Percentiles rank a stretch among this genome's conserved stretches.
These are phyloP conservation scores for Aphanocladium album DNA, from an alignment of 2,329 filamentous ascomycete species.

Conservation along the genomic window DNA sequence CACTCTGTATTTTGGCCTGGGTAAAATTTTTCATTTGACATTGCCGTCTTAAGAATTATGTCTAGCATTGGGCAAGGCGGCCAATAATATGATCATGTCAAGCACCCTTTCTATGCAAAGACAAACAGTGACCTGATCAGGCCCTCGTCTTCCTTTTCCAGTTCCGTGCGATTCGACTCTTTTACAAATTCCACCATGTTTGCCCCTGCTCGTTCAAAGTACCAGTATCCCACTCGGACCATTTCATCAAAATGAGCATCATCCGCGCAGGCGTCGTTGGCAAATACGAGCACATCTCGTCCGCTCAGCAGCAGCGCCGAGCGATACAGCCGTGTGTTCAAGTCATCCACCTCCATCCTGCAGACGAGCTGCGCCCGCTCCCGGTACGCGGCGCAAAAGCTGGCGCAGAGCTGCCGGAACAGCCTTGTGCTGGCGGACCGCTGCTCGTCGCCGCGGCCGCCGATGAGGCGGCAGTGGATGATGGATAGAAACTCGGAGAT, in stretches of 20 bases:
- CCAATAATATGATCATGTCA: no score
- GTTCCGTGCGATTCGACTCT: neutral
- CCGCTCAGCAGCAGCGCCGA: conserved; percentile 8
- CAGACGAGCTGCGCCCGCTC: conserved; percentile 2
- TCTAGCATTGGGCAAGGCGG: no score
- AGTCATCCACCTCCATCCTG: conserved; percentile 1
- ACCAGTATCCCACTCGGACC: neutral
- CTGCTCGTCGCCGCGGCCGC: neutral
- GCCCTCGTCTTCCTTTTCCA: conserved; percentile 8
- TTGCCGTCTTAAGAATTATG: no score
- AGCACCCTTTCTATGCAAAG: neutral
- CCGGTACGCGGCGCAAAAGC: conserved; percentile 2
- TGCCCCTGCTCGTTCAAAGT: conserved; percentile 7
- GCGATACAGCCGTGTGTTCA: conserved; percentile 3
- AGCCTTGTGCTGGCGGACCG: neutral
- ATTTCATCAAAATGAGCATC: neutral
- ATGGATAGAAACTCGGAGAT: neutral
- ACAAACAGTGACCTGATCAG: conserved; percentile 9
- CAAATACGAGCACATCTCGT: conserved; percentile 5
- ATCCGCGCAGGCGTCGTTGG: conserved; percentile 7
- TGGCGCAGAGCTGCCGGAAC: neutral
- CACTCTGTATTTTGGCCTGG: no score
- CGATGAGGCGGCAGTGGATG: conserved; percentile 9
- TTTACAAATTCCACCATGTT: conserved; percentile 6
- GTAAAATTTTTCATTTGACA: no score